A percentile compares a stretch with the other conserved stretches of the same genome.
phyloP scores from a whole-genome alignment of 2,329 filamentous ascomycete genomes.

The Xylariales sp. region DNA sequence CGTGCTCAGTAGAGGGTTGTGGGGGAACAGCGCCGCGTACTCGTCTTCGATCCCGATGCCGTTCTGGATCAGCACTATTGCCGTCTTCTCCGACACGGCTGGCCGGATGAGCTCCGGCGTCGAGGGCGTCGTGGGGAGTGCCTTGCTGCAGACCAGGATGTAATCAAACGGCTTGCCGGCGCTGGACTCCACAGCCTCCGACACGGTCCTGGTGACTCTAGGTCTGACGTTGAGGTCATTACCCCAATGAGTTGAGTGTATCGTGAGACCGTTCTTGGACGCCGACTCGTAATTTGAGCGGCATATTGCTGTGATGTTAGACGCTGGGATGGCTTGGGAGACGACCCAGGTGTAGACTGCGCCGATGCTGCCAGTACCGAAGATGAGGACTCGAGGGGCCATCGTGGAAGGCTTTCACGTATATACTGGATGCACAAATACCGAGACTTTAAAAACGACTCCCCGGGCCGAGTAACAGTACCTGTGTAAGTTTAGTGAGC shows the following conservation, averaged over 20 bases:
- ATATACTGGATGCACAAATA: too few species aligned
- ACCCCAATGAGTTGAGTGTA: constrained; percentile 27
- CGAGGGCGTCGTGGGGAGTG: constrained; percentile 19
- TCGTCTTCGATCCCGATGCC: constrained; percentile 52
- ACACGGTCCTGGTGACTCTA: constrained; percentile 19
- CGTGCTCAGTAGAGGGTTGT: constrained; percentile 45
- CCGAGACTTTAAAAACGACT: too few species aligned
- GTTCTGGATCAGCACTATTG: constrained; percentile 54
- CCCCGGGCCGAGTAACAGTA: too few species aligned
- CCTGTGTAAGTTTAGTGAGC: too few species aligned
- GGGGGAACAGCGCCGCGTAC: constrained; percentile 38
- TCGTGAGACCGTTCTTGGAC: constrained; percentile 21
- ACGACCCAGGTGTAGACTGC: constrained; percentile 21
- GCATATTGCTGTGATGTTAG: constrained; percentile 25
- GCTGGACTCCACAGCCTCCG: constrained; percentile 23
- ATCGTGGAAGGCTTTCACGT: constrained; percentile 11
- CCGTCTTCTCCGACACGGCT: constrained; percentile 29
- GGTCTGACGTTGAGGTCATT: constrained; percentile 21
- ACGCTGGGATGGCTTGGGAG: constrained; percentile 16
- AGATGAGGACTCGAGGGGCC: constrained; percentile 21
- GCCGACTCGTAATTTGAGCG: constrained; percentile 27
- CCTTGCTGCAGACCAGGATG: constrained; percentile 23
- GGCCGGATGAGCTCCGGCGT: constrained; percentile 23
- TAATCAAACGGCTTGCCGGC: constrained; percentile 20
- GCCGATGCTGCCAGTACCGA: constrained; percentile 31